Evolutionary conservation across 2,329 filamentous ascomycete species (phyloP).

Genomic region (Raffaelea albimanens): DNA sequence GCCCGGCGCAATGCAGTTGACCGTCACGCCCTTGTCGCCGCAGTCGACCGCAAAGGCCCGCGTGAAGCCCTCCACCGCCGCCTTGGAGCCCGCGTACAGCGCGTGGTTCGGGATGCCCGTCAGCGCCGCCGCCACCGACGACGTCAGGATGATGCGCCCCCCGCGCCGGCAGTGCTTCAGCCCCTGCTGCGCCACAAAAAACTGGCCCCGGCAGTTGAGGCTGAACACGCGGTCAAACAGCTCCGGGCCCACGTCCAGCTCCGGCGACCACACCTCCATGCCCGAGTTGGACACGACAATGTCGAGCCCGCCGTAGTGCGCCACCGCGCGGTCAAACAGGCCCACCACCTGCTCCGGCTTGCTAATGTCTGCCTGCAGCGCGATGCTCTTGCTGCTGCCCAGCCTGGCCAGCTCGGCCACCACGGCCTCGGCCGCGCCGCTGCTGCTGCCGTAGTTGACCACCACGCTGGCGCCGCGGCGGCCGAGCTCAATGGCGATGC

Average conservation of each 20-base stretch:
- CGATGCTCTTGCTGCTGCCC: constrained; percentile 42
- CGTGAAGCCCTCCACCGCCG: constrained; percentile 63
- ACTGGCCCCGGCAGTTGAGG: constrained; percentile 62
- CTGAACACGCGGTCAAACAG: constrained; percentile 65
- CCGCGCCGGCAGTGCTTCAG: constrained; percentile 61
- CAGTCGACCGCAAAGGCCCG: constrained; percentile 65
- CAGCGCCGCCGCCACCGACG: constrained; percentile 57
- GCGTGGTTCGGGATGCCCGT: constrained; percentile 60
- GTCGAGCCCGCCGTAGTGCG: constrained; percentile 59
- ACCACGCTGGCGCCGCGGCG: constrained; percentile 55
- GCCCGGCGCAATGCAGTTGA: constrained; percentile 64
- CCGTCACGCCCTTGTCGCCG: constrained; percentile 57
- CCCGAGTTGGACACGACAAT: constrained; percentile 66
- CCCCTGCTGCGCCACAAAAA: constrained; percentile 69
- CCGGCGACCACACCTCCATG: constrained; percentile 62
- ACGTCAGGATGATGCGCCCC: constrained; percentile 65
- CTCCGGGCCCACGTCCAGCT: constrained; percentile 59
- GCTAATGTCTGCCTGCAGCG: constrained; percentile 57
- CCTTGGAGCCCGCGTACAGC: constrained; percentile 63
- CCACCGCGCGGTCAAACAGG: constrained; percentile 57
- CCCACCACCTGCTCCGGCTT: constrained; percentile 46
- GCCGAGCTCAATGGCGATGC: constrained; percentile 58
- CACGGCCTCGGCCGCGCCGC: constrained; percentile 44
- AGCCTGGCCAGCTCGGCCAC: constrained; percentile 45
- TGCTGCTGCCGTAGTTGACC: constrained; percentile 56